Evolutionary conservation across 202 grass and related monocot species (phyloP).

Genomic region (Schoenoplectus tabernaemontani): DNA sequence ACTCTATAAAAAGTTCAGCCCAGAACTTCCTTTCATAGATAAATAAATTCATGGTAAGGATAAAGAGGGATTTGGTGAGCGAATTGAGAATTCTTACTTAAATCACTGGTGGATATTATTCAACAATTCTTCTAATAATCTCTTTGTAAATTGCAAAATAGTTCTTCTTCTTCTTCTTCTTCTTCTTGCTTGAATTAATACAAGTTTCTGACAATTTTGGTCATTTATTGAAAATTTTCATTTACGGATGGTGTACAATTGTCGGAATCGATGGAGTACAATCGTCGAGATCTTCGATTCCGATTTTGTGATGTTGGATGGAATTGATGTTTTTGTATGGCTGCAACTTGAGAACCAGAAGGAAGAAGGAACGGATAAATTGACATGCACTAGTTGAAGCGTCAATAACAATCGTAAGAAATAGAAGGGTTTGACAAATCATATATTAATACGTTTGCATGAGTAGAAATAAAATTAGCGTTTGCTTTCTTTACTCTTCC

Average conservation of each 20-base stretch:
- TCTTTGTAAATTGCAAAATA: background rate
- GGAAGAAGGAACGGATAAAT: background rate
- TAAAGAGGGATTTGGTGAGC: background rate
- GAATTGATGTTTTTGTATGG: background rate
- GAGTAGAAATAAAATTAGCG: background rate
- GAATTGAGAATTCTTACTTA: background rate
- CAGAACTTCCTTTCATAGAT: background rate
- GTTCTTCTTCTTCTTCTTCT: background rate
- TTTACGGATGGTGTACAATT: background rate
- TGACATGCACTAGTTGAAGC: background rate
- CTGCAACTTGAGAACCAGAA: background rate
- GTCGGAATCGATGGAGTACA: background rate
- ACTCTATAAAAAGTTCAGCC: background rate
- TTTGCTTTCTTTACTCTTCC: slow-evolving; percentile 18
- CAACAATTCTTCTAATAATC: background rate
- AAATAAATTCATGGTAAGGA: background rate
- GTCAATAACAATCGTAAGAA: background rate
- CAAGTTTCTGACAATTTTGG: background rate
- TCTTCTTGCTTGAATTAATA: background rate
- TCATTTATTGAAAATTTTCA: background rate
- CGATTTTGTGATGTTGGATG: background rate
- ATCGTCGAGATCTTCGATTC: background rate
- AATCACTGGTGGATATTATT: background rate
- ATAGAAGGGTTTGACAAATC: too few relatives aligned
- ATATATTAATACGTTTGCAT: background rate